These are phyloP conservation scores for Sporobolomyces roseus DNA, from an alignment of 768 basidiomycete genomes.

Conservation along the genomic window DNA sequence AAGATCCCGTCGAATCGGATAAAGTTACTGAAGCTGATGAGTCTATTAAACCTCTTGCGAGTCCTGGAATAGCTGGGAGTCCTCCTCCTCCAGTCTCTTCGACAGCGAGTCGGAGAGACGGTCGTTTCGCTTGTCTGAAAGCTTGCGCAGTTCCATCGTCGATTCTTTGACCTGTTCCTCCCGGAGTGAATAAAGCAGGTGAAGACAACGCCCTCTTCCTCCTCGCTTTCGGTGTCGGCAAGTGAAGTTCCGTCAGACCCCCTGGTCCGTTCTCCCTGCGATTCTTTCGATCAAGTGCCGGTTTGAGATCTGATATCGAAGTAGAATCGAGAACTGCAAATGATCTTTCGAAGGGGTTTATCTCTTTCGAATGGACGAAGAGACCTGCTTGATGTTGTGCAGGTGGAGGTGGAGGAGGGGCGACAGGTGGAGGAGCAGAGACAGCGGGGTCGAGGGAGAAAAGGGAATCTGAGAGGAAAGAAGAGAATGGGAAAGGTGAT, in stretches of 20 bases:
- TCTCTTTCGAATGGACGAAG: slow-evolving; percentile 27
- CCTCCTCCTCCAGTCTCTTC: not conserved
- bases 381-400: slow-evolving; percentile 25
- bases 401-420: not conserved
- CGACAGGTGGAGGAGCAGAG: not conserved
- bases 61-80: not conserved
- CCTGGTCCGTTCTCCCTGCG: not conserved
- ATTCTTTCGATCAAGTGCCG: not conserved
- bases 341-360: slow-evolving; percentile 36
- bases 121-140: slow-evolving; percentile 33
- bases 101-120: not conserved
- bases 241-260: not conserved
- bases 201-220: slow-evolving; percentile 35
- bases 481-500: slow-evolving; percentile 17
- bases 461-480: slow-evolving; percentile 29
- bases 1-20: slow-evolving; percentile 9
- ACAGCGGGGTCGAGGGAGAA: slow-evolving; percentile 24
- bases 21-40: not conserved
- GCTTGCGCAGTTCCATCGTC: slow-evolving; percentile 13
- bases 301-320: not conserved
- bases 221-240: not conserved
- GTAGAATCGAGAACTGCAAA: slow-evolving; percentile 17
- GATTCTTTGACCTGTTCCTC: not conserved
- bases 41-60: not conserved
- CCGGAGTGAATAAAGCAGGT: slow-evolving; percentile 34